Conservation (phyloP, 768 basidiomycete genomes). For the Boletus sp. region DNA sequence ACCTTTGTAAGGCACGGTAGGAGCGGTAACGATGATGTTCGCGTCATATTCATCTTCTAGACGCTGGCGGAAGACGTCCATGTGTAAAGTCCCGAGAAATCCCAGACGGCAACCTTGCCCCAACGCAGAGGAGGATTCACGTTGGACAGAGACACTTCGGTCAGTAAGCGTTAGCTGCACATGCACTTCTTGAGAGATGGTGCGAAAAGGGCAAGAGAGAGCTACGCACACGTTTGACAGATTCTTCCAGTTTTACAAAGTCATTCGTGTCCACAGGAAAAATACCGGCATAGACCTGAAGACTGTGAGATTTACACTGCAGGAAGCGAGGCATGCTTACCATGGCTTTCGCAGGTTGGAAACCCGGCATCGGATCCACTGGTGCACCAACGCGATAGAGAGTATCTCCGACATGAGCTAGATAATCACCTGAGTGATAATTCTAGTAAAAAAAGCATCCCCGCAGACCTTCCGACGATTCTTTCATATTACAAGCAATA, state of each 20-base stretch:
- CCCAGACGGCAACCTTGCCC: slow-evolving; percentile 95
- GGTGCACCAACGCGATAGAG: slow-evolving; percentile 69
- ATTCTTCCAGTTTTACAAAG: slow-evolving; percentile 85
- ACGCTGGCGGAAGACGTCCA: slow-evolving; percentile 95
- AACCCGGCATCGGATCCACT: slow-evolving; percentile 85
- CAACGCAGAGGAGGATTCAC: slow-evolving; percentile 90
- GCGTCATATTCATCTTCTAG: slow-evolving; percentile 97
- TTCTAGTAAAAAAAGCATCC: neutral
- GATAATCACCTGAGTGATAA: slow-evolving; percentile 2
- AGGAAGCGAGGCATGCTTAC: slow-evolving; percentile 38
- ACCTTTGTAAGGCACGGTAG: slow-evolving; percentile 94
- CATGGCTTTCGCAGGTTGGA: slow-evolving; percentile 93
- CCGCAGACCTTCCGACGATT: slow-evolving; percentile 79
- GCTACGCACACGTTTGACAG: slow-evolving; percentile 74
- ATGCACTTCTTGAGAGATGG: slow-evolving; percentile 11
- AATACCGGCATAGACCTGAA: slow-evolving; percentile 88
- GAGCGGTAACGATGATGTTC: slow-evolving; percentile 92
- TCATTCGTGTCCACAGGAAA: slow-evolving; percentile 91
- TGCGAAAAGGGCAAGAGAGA: neutral
- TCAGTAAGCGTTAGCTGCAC: slow-evolving; percentile 78
- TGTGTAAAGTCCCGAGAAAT: slow-evolving; percentile 93
- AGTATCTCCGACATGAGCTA: slow-evolving; percentile 95
- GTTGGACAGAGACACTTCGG: slow-evolving; percentile 84
- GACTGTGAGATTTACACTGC: neutral
- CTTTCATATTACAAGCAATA: slow-evolving; percentile 97